These are phyloP conservation scores for Lentinus brumalis DNA, from an alignment of 768 basidiomycete genomes.

Conservation along the genomic window DNA sequence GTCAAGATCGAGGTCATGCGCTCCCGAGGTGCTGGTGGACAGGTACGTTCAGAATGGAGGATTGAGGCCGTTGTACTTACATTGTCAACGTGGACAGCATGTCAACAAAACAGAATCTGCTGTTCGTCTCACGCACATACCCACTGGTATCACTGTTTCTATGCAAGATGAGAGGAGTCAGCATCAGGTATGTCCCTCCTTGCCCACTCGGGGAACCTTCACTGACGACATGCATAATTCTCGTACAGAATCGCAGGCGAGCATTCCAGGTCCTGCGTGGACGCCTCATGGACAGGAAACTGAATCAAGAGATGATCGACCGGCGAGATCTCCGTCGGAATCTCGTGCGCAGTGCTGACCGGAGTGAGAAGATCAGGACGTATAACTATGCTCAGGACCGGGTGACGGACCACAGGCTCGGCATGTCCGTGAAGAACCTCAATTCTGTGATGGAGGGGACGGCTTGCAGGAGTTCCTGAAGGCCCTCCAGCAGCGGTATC, in stretches of 20 bases:
- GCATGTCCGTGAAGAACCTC: constrained; percentile 71
- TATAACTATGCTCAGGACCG: constrained; percentile 96
- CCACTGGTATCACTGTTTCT: constrained; percentile 91
- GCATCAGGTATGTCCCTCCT: constrained; percentile 65
- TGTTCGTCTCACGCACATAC: constrained; percentile 89
- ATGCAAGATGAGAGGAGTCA: constrained; percentile 99
- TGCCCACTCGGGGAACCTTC: not conserved
- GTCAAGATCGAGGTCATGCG: constrained; percentile 94
- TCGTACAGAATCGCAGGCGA: constrained; percentile 78
- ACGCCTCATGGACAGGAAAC: constrained; percentile 79
- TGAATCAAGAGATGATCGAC: constrained; percentile 68
- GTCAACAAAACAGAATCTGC: constrained; percentile 99
- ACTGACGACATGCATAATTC: not conserved
- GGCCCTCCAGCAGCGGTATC: constrained; percentile 47
- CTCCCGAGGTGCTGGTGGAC: constrained; percentile 94
- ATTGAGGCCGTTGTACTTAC: not conserved
- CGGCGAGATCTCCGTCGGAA: constrained; percentile 68
- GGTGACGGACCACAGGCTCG: constrained; percentile 90
- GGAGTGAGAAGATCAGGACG: constrained; percentile 94
- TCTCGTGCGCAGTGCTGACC: constrained; percentile 79
- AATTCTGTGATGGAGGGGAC: constrained; percentile 64
- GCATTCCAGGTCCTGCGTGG: constrained; percentile 90
- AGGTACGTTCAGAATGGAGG: constrained; percentile 48
- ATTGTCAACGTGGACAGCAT: constrained; percentile 53
- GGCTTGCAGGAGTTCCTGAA: constrained; percentile 59